phyloP scores from a whole-genome alignment of 2,329 filamentous ascomycete species.

The Arthrobotrys musiformis region DNA sequence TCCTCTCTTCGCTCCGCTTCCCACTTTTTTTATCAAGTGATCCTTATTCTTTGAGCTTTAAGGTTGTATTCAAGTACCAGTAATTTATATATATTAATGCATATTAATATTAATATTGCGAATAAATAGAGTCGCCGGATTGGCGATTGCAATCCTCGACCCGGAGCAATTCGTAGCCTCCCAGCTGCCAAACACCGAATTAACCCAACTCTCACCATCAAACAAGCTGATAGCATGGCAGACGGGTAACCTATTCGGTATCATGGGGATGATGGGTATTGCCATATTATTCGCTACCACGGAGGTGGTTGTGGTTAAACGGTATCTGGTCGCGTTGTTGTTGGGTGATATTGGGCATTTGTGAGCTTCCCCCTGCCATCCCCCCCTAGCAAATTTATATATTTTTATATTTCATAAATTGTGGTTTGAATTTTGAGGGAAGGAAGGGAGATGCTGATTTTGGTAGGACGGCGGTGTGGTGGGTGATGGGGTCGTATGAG shows the following conservation, averaged over 20 bases:
- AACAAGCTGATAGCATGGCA: constrained; percentile 50
- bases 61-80: too few relatives aligned
- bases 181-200: constrained; percentile 43
- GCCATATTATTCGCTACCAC: constrained; percentile 55
- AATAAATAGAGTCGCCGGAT: constrained; percentile 43
- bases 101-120: not conserved
- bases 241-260: constrained; percentile 56
- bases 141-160: constrained; percentile 50
- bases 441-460: not conserved
- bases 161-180: constrained; percentile 52
- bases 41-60: not conserved
- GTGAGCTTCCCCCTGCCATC: constrained; percentile 28
- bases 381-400: not conserved
- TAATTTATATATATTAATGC: not conserved
- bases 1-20: not conserved
- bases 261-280: constrained; percentile 55
- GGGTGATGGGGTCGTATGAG: constrained; percentile 42
- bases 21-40: not conserved
- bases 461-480: constrained; percentile 38
- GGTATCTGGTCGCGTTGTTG: constrained; percentile 55
- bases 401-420: not conserved
- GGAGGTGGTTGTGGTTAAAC: constrained; percentile 53
- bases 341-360: constrained; percentile 57
- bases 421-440: not conserved
- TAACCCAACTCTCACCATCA: constrained; percentile 17